A percentile compares a stretch with the other conserved stretches of the same genome.
These are phyloP conservation scores for Taphrina pruni DNA, from an alignment of 1,139 yeast genomes.

Conservation along the genomic window DNA sequence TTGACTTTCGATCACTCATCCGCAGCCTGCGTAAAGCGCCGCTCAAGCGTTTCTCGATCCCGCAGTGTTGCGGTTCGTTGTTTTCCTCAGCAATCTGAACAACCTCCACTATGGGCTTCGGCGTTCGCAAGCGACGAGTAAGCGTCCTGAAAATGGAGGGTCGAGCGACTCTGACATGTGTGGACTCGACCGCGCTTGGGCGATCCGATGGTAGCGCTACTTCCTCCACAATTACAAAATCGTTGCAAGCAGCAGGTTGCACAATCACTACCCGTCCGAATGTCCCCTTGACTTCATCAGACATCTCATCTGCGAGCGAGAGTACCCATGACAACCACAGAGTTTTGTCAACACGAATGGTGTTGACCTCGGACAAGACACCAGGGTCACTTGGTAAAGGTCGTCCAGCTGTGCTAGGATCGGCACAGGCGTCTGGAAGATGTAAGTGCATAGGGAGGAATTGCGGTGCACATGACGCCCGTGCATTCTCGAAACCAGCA, in stretches of 20 bases:
- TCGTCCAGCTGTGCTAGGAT: neutral
- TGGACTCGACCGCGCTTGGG: neutral
- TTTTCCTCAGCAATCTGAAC: neutral
- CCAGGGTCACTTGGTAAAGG: slow-evolving; percentile 1
- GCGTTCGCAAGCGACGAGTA: neutral
- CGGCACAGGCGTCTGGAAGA: slow-evolving; percentile 3
- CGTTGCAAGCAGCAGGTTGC: neutral
- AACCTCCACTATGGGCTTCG: neutral
- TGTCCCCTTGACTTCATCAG: slow-evolving; percentile 2
- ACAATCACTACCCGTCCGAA: slow-evolving; percentile 27
- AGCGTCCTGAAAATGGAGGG: neutral
- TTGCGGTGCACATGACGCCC: neutral
- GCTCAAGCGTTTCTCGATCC: slow-evolving; percentile 1
- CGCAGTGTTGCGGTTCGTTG: neutral
- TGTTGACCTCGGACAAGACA: slow-evolving; percentile 20
- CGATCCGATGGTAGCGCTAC: neutral
- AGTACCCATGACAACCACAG: slow-evolving; percentile 33
- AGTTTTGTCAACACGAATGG: slow-evolving; percentile 17
- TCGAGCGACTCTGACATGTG: neutral
- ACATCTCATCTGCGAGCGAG: slow-evolving; percentile 22
- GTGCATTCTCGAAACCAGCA: slow-evolving; percentile 16
- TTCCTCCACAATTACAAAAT: slow-evolving; percentile 23
- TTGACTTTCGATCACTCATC: slow-evolving; percentile 5
- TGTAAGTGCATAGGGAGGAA: slow-evolving; percentile 14
- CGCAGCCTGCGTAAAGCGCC: neutral